Evolutionary conservation across 805 yeast species (phyloP).

Genomic region (Hanseniaspora occidentalis): DNA sequence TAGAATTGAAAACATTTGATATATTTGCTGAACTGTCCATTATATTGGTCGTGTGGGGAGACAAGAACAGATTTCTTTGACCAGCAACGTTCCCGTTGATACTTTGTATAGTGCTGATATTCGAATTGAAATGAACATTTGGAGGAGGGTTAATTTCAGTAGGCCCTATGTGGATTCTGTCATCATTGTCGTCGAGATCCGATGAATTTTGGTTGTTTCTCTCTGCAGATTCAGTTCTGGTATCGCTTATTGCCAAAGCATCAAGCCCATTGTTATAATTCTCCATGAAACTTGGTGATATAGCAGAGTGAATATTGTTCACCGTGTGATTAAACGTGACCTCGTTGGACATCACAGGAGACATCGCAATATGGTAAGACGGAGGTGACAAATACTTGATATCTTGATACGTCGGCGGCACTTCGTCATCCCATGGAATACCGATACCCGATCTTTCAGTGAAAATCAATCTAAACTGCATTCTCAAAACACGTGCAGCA

Average conservation of each 20-base stretch:
- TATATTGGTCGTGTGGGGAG: constrained; percentile 19
- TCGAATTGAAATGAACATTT: constrained; percentile 12
- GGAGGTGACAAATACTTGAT: constrained; percentile 83
- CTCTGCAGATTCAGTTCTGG: neutral
- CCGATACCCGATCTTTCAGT: constrained; percentile 93
- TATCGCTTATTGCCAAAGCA: neutral
- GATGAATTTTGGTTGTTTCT: neutral
- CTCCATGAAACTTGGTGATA: neutral
- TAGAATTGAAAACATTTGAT: constrained; percentile 4
- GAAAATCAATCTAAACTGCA: constrained; percentile 79
- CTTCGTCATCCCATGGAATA: constrained; percentile 97
- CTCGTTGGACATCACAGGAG: constrained; percentile 13
- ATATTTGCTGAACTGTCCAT: neutral
- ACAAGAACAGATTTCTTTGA: constrained; percentile 12
- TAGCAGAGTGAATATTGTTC: neutral
- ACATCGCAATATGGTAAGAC: constrained; percentile 35
- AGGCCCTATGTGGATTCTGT: constrained; percentile 5
- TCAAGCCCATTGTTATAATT: neutral
- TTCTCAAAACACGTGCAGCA: constrained; percentile 83
- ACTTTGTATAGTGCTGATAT: constrained; percentile 17
- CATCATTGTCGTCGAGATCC: constrained; percentile 3
- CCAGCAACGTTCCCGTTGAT: constrained; percentile 22
- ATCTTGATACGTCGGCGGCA: constrained; percentile 90
- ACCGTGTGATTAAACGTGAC: neutral
- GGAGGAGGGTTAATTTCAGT: constrained; percentile 16